Evolutionary conservation across 331 rosid genomes (phyloP).

Genomic region (Ulmus americana): DNA sequence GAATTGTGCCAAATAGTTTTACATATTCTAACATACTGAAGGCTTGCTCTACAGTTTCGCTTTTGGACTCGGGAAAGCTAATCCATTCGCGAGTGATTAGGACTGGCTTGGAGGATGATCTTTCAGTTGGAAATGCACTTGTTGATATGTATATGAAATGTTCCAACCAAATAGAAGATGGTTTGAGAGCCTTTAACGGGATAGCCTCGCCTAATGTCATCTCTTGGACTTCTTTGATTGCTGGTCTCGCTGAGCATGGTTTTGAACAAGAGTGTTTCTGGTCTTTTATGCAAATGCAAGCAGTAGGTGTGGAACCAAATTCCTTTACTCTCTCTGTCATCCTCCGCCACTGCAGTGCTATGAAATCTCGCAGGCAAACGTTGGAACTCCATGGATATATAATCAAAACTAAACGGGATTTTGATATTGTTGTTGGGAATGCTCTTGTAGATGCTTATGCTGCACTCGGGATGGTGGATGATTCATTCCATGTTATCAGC

Average conservation of each 20-base stretch:
- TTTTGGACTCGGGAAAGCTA: slow-evolving; percentile 48
- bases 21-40: slow-evolving; percentile 48
- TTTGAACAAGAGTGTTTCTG: slow-evolving; percentile 40
- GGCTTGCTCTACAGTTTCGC: slow-evolving; percentile 40
- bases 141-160: slow-evolving; percentile 65
- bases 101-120: slow-evolving; percentile 51
- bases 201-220: slow-evolving; percentile 44
- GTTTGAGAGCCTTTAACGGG: slow-evolving; percentile 41
- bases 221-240: slow-evolving; percentile 64
- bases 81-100: slow-evolving; percentile 40
- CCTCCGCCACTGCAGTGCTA: slow-evolving; percentile 44
- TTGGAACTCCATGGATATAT: slow-evolving; percentile 45
- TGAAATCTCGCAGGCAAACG: slow-evolving; percentile 35
- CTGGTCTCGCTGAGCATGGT: slow-evolving; percentile 54
- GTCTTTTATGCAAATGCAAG: slow-evolving; percentile 46
- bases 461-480: slow-evolving; percentile 38
- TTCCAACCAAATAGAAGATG: slow-evolving; percentile 34
- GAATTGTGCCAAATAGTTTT: slow-evolving; percentile 45
- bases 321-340: slow-evolving; percentile 42
- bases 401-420: slow-evolving; percentile 40
- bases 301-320: slow-evolving; percentile 51
- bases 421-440: slow-evolving; percentile 46
- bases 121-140: slow-evolving; percentile 47
- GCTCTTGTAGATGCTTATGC: slow-evolving; percentile 71
- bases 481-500: slow-evolving; percentile 43